Percentiles rank a stretch among this genome's conserved stretches.
These are phyloP conservation scores for Lactuca saligna DNA, from an alignment of 129 eudicot genomes.

Conservation along the genomic window DNA sequence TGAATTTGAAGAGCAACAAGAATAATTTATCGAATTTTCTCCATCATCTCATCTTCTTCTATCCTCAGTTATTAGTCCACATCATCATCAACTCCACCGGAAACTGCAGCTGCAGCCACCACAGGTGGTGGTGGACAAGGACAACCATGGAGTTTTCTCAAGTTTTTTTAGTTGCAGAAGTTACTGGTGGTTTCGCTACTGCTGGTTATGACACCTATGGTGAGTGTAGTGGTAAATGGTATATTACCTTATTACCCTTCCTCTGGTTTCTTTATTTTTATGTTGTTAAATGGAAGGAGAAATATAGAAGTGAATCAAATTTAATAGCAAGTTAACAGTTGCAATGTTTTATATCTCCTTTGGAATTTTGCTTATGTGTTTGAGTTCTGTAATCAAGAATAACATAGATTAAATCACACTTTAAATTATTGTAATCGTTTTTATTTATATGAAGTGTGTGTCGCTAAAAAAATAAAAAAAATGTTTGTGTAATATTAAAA, in stretches of 20 bases:
- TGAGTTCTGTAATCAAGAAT: too few species aligned
- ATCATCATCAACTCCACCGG: conserved; percentile 8
- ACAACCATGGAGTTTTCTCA: conserved; percentile 53
- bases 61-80: conserved; percentile 23
- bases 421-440: too few species aligned
- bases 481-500: too few species aligned
- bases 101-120: conserved; percentile 27
- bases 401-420: too few species aligned
- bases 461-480: too few species aligned
- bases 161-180: conserved; percentile 48
- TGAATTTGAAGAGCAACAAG: conserved; percentile 31
- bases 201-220: conserved; percentile 85
- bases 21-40: too few species aligned
- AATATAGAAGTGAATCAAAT: too few species aligned
- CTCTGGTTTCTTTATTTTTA: conserved; percentile 8
- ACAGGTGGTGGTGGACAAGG: conserved; percentile 10
- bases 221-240: conserved; percentile 54
- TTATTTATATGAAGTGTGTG: too few species aligned
- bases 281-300: too few species aligned
- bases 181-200: conserved; percentile 64
- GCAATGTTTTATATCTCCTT: too few species aligned
- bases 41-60: conserved; percentile 34
- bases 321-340: too few species aligned
- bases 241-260: conserved; percentile 8
- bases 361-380: too few species aligned